Evolutionary conservation across 768 basidiomycete species (phyloP), one percentile per base, ranked within the genome.

Genomic region (Candolleomyces eurysporus): DNA sequence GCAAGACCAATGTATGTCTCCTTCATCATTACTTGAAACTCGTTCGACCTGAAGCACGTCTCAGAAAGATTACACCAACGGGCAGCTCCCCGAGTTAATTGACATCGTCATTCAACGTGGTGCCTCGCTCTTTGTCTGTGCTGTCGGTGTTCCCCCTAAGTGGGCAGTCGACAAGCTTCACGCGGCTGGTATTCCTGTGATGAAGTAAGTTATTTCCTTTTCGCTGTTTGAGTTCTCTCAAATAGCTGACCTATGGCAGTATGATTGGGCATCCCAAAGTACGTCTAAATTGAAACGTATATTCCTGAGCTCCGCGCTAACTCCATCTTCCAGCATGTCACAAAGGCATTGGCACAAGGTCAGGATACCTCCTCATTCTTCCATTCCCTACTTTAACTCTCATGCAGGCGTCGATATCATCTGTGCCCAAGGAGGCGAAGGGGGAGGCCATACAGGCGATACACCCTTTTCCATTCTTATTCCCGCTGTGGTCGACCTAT

Each of bases 261-360:
- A 90, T 91, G 89, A 76, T 94, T 57, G 93, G 93, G 32, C 90
- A 92, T 65, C 90, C 92, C 26, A 95, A 93, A 80, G 88, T 88
- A 67, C 48, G 63, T 6, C 2, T 36, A 11, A 36, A 36, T 2
- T 36, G 36, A 11, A 32, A 36, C 8, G 6, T 36, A 11, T 8
- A 5, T 5, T 6, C 36, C 11, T 36, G 36, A 11, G 8, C 5
- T 36, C 36, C 3, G 36, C 36, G 36, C 5, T 36, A 8, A 36
- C 6, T 7, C 8, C 36, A 8, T 36, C 36, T 36, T 59, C 5
- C 64, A 89, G 88, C 90, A 92, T 65, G 89, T 90, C 49, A 71
- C 76, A 6, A 90, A 90, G 73, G 90, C 89, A 5, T 80, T 95
- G 8, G 89, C 85, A 9, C 87, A 86, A 72, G 90, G 87, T 83